Conservation (phyloP, 2,329 filamentous ascomycete species). For the Phoma herbarum region DNA sequence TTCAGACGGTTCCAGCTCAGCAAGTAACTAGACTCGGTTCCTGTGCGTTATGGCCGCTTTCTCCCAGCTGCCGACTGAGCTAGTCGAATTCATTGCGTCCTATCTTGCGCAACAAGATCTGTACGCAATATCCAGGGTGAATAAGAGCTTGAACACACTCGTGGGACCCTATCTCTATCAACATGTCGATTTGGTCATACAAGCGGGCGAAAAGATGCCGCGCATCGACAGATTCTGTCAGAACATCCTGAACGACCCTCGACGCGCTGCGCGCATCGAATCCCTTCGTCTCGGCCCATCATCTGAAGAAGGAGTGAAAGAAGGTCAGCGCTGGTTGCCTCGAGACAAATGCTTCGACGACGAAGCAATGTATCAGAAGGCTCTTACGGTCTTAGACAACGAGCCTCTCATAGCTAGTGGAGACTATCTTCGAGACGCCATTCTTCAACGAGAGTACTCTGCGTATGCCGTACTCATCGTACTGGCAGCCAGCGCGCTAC, state of each 20-base stretch:
- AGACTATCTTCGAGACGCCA: conserved; percentile 31
- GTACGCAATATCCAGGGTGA: conserved; percentile 25
- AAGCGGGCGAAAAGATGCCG: conserved; percentile 27
- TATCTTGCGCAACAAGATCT: conserved; percentile 32
- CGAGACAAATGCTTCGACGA: conserved; percentile 27
- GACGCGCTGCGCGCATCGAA: conserved; percentile 30
- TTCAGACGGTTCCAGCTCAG: neutral
- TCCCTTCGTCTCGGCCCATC: conserved; percentile 34
- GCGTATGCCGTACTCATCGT: conserved; percentile 37
- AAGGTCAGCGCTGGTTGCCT: conserved; percentile 31
- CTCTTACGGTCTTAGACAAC: conserved; percentile 22
- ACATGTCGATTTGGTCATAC: conserved; percentile 35
- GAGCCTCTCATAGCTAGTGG: conserved; percentile 27
- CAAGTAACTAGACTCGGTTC: neutral
- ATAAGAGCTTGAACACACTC: conserved; percentile 25
- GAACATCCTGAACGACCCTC: conserved; percentile 28
- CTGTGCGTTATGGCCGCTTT: conserved; percentile 30
- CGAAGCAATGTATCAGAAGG: conserved; percentile 20
- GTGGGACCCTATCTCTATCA: conserved; percentile 34
- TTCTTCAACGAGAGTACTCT: conserved; percentile 36
- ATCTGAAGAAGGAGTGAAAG: conserved; percentile 19
- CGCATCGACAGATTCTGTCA: conserved; percentile 40
- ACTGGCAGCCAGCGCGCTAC: conserved; percentile 31
- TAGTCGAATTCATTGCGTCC: conserved; percentile 35
- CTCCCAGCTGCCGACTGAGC: conserved; percentile 33